Evolutionary conservation across 345 rosid species (phyloP).

Genomic region (Aquilaria sinensis): DNA sequence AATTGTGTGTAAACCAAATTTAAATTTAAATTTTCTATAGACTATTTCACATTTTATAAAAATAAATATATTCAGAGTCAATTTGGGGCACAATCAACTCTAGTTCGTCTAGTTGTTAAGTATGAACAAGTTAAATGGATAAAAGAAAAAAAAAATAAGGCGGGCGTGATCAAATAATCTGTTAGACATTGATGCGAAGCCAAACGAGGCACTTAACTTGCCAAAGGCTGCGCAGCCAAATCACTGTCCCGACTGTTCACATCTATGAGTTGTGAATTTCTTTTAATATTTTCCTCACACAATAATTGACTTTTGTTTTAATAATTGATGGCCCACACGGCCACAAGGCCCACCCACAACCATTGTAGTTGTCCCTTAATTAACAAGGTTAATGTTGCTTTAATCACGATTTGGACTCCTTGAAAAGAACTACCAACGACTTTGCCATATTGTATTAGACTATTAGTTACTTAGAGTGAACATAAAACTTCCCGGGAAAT

Average conservation of each 20-base stretch:
- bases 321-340: background rate
- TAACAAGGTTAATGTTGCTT: background rate
- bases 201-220: background rate
- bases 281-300: background rate
- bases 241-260: background rate
- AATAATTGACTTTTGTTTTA: background rate
- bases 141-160: too few relatives aligned
- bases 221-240: background rate
- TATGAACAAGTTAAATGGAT: too few relatives aligned
- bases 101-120: too few relatives aligned
- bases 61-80: too few relatives aligned
- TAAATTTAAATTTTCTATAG: too few relatives aligned
- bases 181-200: background rate
- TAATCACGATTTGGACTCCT: constrained; percentile 2
- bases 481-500: too few relatives aligned
- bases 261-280: background rate
- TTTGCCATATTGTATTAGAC: background rate
- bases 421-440: constrained; percentile 6
- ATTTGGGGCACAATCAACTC: too few relatives aligned
- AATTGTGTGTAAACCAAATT: too few relatives aligned
- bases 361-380: background rate
- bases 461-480: too few relatives aligned
- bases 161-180: too few relatives aligned
- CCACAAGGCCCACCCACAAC: background rate
- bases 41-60: too few relatives aligned